Percentiles rank a stretch among this genome's conserved stretches.
phyloP scores from a whole-genome alignment of 225 moss, liverwort and hornwort species.

The Polytrichum formosum region DNA sequence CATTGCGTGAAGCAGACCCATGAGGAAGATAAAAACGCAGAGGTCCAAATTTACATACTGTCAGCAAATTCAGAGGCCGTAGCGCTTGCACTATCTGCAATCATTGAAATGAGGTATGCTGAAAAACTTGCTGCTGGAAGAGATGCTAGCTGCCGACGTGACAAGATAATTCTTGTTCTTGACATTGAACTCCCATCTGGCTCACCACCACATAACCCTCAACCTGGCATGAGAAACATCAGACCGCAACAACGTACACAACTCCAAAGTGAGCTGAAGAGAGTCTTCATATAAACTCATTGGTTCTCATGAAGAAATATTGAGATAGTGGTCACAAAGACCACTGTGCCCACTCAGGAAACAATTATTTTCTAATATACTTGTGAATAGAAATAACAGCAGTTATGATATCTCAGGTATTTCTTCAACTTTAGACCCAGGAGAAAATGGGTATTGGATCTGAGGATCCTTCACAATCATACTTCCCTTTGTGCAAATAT shows the following conservation, averaged over 20 bases:
- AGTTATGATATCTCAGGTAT: not conserved
- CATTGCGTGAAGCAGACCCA: not conserved
- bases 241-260: too few species aligned
- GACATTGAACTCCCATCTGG: slow-evolving; percentile 16
- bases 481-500: not conserved
- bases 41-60: slow-evolving; percentile 45
- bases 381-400: not conserved
- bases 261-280: not conserved
- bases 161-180: slow-evolving; percentile 8
- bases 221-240: slow-evolving; percentile 11
- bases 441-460: too few species aligned
- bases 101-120: slow-evolving; percentile 25
- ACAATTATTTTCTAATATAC: not conserved
- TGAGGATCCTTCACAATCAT: too few species aligned
- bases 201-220: slow-evolving; percentile 13
- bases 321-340: too few species aligned
- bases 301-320: too few species aligned
- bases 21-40: not conserved
- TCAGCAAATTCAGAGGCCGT: slow-evolving; percentile 43
- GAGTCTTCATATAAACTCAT: not conserved
- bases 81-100: slow-evolving; percentile 24
- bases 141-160: slow-evolving; percentile 40
- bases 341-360: too few species aligned
- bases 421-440: not conserved
- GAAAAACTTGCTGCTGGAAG: slow-evolving; percentile 42